Base-by-base conservation (phyloP, 2,329 filamentous ascomycete genomes). In the Nemania serpens region DNA sequence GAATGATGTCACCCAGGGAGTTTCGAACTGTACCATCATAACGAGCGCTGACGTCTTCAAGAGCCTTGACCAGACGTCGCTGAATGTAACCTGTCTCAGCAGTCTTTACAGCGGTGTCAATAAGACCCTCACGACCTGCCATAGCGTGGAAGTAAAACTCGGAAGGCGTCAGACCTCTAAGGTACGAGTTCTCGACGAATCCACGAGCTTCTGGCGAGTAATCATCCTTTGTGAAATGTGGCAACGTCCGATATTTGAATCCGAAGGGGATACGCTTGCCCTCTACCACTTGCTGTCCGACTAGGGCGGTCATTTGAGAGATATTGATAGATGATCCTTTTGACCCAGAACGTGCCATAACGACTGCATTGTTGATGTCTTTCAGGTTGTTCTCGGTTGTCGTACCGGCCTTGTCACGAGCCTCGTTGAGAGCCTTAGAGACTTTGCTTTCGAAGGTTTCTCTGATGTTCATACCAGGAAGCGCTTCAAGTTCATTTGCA, bases 81-180 rank as follows among this genome's bases (percentile, higher is more conserved):
- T 99, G 96, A 67, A 99, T 99, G 76, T 99, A 99, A 79, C 95
- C 95, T 59, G 96, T 99, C 78, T 99, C 96, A 18, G 95, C 95
- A 67, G 95, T 99, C 85, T 99, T 99, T 79, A 99, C 96, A 68
- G 95, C 95, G 54, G 95, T 99, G 84, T 99, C 95, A 70, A 99
- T 99, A 57, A 99, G 84, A 96, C 95, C 95, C 79, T 99, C 95
- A 82, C 95, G 88, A 92, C 95, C 95, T 83, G 95, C 95, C 95
- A 99, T 99, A 74, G 95, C 95, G 85, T 99, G 95, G 84, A 99
- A 99, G 82, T 97, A 99, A 80, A 99, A 99, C 70, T 99, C 95
- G 0, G 91, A 89, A 0, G 95, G 95, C 0, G 96, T 99, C 61
- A 99, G 81, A 58, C 95, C 95, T 81, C 95, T 91, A 12, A 99